These are phyloP conservation scores for Lagerstroemia fauriei DNA, from an alignment of 441 rosid genomes.

Conservation along the genomic window DNA sequence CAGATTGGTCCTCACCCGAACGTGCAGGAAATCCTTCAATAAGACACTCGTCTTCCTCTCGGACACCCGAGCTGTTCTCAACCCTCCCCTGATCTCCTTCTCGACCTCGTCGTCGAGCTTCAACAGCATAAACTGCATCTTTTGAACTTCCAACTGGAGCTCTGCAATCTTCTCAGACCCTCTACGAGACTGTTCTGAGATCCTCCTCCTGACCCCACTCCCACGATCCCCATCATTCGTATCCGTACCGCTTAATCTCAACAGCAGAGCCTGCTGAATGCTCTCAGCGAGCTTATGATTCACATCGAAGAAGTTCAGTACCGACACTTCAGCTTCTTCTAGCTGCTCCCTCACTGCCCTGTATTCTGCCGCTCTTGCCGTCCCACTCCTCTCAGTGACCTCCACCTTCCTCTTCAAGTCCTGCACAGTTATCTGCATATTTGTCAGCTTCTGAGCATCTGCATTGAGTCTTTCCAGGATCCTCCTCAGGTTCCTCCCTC, in stretches of 20 bases:
- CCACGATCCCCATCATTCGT: constrained; percentile 37
- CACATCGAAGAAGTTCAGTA: constrained; percentile 56
- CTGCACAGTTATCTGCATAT: constrained; percentile 74
- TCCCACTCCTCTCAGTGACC: constrained; percentile 56
- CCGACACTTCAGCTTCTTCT: constrained; percentile 71
- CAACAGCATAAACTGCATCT: constrained; percentile 67
- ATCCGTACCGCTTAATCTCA: background rate
- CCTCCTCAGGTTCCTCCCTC: constrained; percentile 62
- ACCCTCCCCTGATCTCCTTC: constrained; percentile 53
- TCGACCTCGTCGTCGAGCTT: constrained; percentile 61
- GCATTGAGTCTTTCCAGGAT: constrained; percentile 82
- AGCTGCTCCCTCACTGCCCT: constrained; percentile 70
- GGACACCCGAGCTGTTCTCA: constrained; percentile 33
- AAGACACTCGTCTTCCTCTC: constrained; percentile 62
- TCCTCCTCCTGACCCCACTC: constrained; percentile 45
- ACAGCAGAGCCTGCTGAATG: constrained; percentile 34
- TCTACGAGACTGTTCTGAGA: constrained; percentile 72
- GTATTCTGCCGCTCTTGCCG: constrained; percentile 61
- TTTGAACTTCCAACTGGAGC: constrained; percentile 88
- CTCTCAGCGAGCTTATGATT: constrained; percentile 54
- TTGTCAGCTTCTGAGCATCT: constrained; percentile 79
- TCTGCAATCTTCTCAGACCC: constrained; percentile 78
- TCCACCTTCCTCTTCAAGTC: constrained; percentile 81
- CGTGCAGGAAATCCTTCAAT: constrained; percentile 76
- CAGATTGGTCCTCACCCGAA: constrained; percentile 51